A percentile compares a stretch with the other conserved stretches of the same genome.
Conservation (phyloP, 805 yeast genomes). For the Kockiozyma suomiensis region DNA sequence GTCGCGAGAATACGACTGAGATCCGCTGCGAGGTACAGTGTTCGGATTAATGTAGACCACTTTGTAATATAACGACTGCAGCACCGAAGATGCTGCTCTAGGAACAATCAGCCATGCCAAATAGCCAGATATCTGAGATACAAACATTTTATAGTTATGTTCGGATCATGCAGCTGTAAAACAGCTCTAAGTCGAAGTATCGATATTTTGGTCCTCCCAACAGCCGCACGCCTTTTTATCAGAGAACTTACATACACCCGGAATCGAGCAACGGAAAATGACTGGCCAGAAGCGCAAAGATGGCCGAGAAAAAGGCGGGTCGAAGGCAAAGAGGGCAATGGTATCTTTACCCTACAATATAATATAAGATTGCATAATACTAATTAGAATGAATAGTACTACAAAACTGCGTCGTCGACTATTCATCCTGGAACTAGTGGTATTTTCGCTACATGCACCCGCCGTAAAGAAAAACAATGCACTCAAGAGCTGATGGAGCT, state of each 20-base stretch:
- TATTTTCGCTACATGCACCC: conserved; percentile 82
- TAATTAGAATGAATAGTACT: conserved; percentile 10
- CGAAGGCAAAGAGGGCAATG: conserved; percentile 10
- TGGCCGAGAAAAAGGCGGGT: neutral
- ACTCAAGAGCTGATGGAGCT: conserved; percentile 69
- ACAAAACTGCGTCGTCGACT: conserved; percentile 21
- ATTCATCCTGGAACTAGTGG: conserved; percentile 66
- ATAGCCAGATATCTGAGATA: conserved; percentile 7
- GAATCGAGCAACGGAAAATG: neutral
- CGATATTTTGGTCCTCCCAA: neutral
- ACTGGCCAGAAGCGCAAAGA: conserved; percentile 13
- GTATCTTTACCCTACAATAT: neutral
- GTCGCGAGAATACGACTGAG: conserved; percentile 19
- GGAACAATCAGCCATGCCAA: conserved; percentile 37
- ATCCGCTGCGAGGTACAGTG: conserved; percentile 12
- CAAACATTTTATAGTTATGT: neutral
- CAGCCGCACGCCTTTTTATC: neutral
- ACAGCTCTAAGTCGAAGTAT: too few species aligned
- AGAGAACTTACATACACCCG: neutral
- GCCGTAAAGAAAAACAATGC: conserved; percentile 77
- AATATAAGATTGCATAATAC: neutral
- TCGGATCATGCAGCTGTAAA: too few species aligned
- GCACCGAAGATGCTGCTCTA: conserved; percentile 24
- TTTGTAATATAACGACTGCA: conserved; percentile 35
- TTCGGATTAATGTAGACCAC: conserved; percentile 2